Conservation (phyloP, 1,284 basidiomycete genomes). For the Fomitiporia mediterranea region DNA sequence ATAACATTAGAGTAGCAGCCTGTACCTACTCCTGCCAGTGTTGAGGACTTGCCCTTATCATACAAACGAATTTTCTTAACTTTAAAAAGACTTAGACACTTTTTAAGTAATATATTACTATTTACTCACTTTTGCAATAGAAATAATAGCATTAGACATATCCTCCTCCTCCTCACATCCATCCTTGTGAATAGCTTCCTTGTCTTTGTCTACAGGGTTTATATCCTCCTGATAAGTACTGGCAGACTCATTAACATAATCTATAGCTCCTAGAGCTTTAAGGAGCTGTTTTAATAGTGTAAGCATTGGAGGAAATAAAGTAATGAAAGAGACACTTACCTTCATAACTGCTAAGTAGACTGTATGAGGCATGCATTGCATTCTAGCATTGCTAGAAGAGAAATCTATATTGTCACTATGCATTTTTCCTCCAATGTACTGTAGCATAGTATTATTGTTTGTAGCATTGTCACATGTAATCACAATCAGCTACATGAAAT, state of each 20-base stretch:
- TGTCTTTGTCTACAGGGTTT: neutral
- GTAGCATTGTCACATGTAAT: slow-evolving; percentile 18
- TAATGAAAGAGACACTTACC: slow-evolving; percentile 6
- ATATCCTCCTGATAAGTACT: neutral
- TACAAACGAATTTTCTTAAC: neutral
- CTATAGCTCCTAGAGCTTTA: neutral
- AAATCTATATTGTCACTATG: neutral
- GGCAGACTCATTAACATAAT: neutral
- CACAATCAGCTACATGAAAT: slow-evolving; percentile 14
- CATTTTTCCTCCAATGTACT: neutral
- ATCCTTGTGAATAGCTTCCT: neutral
- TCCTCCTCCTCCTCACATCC: neutral
- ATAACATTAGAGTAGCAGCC: neutral
- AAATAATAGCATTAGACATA: neutral
- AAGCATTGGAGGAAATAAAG: neutral
- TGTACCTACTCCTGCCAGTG: neutral
- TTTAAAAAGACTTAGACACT: neutral
- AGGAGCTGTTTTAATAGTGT: neutral
- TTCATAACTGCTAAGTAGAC: slow-evolving; percentile 18
- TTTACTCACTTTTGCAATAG: neutral
- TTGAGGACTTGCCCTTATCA: neutral
- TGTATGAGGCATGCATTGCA: slow-evolving; percentile 20
- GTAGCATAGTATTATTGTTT: slow-evolving; percentile 21
- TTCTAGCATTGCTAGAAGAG: neutral
- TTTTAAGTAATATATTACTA: no score